Evolutionary conservation across 176 grass and related monocot genomes (phyloP), one percentile per base, ranked within the genome.

Genomic region (Calamus simplicifolius): DNA sequence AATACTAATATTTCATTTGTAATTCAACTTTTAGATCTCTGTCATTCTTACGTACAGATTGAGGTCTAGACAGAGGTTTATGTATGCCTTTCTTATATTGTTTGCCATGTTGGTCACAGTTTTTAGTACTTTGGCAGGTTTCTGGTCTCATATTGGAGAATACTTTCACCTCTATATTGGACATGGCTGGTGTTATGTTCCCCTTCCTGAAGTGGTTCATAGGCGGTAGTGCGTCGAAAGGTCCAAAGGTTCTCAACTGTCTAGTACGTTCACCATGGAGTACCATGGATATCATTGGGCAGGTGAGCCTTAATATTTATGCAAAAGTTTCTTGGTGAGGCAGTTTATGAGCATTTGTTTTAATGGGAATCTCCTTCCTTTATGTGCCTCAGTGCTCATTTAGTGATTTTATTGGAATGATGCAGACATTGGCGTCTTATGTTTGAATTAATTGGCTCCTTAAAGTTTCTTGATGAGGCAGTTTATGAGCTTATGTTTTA

Each of bases 111-210:
- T 43, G 10, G 35, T 43, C 35, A 12, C 35, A 43, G 35, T 43
- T 43, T 10, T 43, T 43, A 43, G 3, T 43, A 43, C 35, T 43
- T 43, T 12, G 35, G 58, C 81, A 98, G 94, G 87, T 98, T 49
- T 75, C 87, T 71, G 76, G 75, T 67, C 59, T 98, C 38, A 76
- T 98, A 85, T 64, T 98, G 60, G 94, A 98, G 77, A 98, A 98
- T 80, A 98, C 94, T 49, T 98, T 98, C 73, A 98, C 94, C 60
- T 98, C 94, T 29, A 83, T 98, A 67, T 67, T 89, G 65, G 94
- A 98, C 74, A 98, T 98, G 94, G 88, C 94, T 58, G 81, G 81
- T 64, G 80, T 98, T 67, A 93, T 93, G 84, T 75, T 98, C 30
- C 94, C 94, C 43, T 89, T 98, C 69, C 64, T 98, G 63, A 83